Evolutionary conservation across 352 stramenopile genomes (phyloP), one percentile per base, ranked within the genome.

Genomic region (Chrysophaeum taylorii): DNA sequence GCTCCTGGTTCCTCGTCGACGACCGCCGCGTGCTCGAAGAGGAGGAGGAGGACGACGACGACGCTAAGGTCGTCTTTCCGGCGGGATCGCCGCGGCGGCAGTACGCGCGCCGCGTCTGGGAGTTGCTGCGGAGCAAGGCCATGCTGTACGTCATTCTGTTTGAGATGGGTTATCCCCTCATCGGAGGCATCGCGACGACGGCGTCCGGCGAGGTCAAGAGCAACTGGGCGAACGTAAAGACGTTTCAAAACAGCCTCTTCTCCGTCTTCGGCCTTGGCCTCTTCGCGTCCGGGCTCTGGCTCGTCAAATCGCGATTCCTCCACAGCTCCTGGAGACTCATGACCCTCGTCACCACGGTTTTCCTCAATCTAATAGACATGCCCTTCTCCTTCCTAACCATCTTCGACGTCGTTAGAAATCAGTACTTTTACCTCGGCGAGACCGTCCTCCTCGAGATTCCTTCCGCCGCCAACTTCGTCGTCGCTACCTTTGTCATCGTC

Each of bases 61-160:
- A n/a, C n/a, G n/a, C n/a, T n/a, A n/a, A n/a, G n/a, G n/a, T n/a
- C n/a, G n/a, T n/a, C n/a, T n/a, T n/a, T 62, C 82, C 4, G 16
- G n/a, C n/a, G n/a, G n/a, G n/a, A n/a, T n/a, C n/a, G n/a, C n/a
- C n/a, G n/a, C n/a, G n/a, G n/a, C n/a, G 29, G 18, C 73, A 75
- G 37, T 84, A 85, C 42, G 74, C 82, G 36, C 69, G 62, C 21
- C 78, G 88, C 63, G 84, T 89, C 78, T 89, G 82, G 81, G 77
- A 79, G 39, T 84, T 89, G 54, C 72, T 90, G 36, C 78, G 89
- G 75, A 78, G 86, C 45, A 81, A 83, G 62, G 84, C 82, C 12
- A 84, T 90, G 69, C 88, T 81, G 69, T 81, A 87, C 64, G 67
- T 85, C 38, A 79, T 86, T 39, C 76, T 37, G 60, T 90, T 27